Base-by-base conservation (phyloP, 2,329 filamentous ascomycete genomes). In the Aspergillus ustus region DNA sequence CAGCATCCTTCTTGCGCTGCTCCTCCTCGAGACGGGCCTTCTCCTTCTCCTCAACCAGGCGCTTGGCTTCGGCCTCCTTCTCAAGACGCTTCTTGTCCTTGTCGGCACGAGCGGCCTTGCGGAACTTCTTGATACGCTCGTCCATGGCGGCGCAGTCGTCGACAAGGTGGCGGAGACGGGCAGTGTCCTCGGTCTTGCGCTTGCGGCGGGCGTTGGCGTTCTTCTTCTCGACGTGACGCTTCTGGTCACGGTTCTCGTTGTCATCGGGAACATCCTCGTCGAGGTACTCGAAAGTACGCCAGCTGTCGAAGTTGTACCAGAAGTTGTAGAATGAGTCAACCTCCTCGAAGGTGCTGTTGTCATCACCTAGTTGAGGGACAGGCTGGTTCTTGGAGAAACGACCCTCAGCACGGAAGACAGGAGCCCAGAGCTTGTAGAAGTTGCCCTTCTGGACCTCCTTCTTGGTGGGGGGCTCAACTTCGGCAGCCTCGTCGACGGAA, bases 251-350 rank as follows among this genome's bases (percentile, higher is more conserved):
- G 84, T 93, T 97, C 83, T 98, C 95, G 79, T 95, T 97, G 84
- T 99, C 95, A 74, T 99, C 95, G 45, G 95, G 95, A 31, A 99
- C 94, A 76, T 99, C 95, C 84, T 99, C 95, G 75, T 99, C 95
- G 62, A 96, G 91, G 81, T 99, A 99, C 82, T 99, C 95, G 73
- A 99, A 99, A 2, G 91, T 89, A 64, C 95, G 87, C 95, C 95
- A 99, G 79, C 91, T 95, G 85, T 99, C 95, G 73, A 99, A 96
- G 85, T 94, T 96, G 85, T 98, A 99, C 90, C 91, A 99, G 85
- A 98, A 99, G 86, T 99, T 97, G 87, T 99, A 99, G 80, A 99
- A 99, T 57, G 84, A 83, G 75, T 98, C 93, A 51, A 99, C 95
- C 8, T 97, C 89, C 75, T 96, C 91, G 80, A 93, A 91, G 71